phyloP scores from a whole-genome alignment of 1,139 yeast genomes.

The Yueomyces sp. region DNA sequence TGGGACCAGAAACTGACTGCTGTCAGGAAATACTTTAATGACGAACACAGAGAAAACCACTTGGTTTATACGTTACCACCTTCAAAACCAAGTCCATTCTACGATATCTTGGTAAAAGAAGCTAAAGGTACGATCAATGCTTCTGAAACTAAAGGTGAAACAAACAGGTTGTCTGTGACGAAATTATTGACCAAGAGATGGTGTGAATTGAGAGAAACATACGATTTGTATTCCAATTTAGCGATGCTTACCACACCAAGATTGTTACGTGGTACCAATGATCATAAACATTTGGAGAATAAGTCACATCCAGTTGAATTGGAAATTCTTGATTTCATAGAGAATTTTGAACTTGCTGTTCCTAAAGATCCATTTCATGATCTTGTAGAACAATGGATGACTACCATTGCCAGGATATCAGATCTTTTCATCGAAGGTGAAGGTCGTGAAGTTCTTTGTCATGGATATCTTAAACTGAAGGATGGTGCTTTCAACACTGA shows the following conservation, averaged over 20 bases:
- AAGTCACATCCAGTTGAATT: conserved; percentile 27
- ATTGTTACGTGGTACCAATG: conserved; percentile 29
- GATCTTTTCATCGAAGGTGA: conserved; percentile 34
- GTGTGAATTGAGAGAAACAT: conserved; percentile 41
- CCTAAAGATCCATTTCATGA: conserved; percentile 13
- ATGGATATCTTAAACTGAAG: conserved; percentile 34
- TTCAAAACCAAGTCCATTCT: conserved; percentile 8
- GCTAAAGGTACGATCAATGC: background rate
- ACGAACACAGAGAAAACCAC: conserved; percentile 5
- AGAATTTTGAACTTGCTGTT: conserved; percentile 13
- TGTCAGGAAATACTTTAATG: conserved; percentile 5
- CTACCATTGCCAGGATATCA: conserved; percentile 26
- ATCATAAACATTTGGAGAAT: conserved; percentile 33
- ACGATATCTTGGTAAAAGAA: conserved; percentile 3
- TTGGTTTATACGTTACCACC: conserved; percentile 8
- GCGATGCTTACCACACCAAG: conserved; percentile 21
- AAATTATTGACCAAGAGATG: conserved; percentile 34
- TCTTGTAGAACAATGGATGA: conserved; percentile 28
- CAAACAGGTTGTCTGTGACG: conserved; percentile 28
- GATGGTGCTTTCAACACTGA: conserved; percentile 6
- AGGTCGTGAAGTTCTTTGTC: conserved; percentile 50
- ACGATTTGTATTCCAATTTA: conserved; percentile 31
- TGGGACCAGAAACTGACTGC: background rate
- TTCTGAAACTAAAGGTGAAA: conserved; percentile 1
- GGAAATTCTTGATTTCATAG: conserved; percentile 16